Evolutionary conservation across 169 alveolate genomes (phyloP), one percentile per base, ranked within the genome.

Genomic region (Theileria luwenshuni): DNA sequence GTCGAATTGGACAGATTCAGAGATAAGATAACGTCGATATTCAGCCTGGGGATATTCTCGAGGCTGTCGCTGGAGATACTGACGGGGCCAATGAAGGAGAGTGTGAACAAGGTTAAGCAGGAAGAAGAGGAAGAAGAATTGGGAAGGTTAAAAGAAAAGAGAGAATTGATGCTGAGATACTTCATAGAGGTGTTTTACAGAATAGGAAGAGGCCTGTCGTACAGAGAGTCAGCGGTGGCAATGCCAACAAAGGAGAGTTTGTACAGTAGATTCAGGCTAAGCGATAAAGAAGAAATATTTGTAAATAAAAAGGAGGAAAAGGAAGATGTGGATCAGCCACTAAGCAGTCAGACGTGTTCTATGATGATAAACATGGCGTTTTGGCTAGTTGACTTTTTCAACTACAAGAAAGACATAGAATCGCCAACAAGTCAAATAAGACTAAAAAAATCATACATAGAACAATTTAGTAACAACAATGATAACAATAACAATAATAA

Each of bases 21-120:
- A 28, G 32, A 10, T 48, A 71, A 58, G 30, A 74, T 48, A 17
- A 51, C 71, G 54, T 62, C 86, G 15, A 23, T 64, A 32, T 79
- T 79, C 68, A 58, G 27, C 56, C 83, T 79, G 35, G 86, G 86
- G 1, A 63, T 79, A 6, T 79, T 79, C 71, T 60, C 83, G 21
- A 79, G 73, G 56, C 33, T 63, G 21, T 47, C 83, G 19, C 60
- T 33, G 43, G 21, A 19, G 6, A n/a, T 21, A 3, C 33, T 54
- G 33, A 54, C 63, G 19, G 45, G 45, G 5, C 17, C 45, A 10
- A 38, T 10, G 45, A 38, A 10, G 5, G 45, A 10, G 5, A 38
- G 17, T 8, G 27, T 12, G 19, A 8, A n/a, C 35, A 32, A n/a
- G 3, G 59, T 21, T 49, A 49, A 49, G 3, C 23, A 25, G 10